A percentile compares a stretch with the other conserved stretches of the same genome.
Conservation (phyloP, 805 yeast genomes). For the Wickerhamiella sergipiensis region DNA sequence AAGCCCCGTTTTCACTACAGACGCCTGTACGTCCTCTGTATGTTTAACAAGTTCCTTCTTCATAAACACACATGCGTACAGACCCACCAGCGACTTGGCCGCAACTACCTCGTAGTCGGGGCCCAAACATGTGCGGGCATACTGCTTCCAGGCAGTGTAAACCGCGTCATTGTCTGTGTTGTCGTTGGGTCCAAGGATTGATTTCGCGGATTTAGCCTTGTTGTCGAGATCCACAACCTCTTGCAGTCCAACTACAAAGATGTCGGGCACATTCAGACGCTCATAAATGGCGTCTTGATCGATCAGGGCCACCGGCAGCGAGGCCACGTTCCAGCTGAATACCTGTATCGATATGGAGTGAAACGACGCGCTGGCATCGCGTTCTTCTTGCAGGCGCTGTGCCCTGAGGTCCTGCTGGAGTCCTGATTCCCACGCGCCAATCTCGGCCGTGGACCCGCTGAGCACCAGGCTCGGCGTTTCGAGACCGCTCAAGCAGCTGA, state of each 20-base stretch:
- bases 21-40: conserved; percentile 51
- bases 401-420: conserved; percentile 3
- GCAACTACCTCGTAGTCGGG: conserved; percentile 42
- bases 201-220: conserved; percentile 61
- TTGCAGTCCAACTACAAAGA: conserved; percentile 74
- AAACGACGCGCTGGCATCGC: conserved; percentile 6
- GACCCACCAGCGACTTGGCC: conserved; percentile 78
- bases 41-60: conserved; percentile 37
- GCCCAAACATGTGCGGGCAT: conserved; percentile 17
- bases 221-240: conserved; percentile 82
- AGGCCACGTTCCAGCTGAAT: conserved; percentile 31
- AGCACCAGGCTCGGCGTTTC: neutral
- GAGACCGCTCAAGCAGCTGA: neutral
- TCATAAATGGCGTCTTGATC: conserved; percentile 15
- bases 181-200: conserved; percentile 32
- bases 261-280: conserved; percentile 36
- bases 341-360: conserved; percentile 20
- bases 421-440: conserved; percentile 26
- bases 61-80: conserved; percentile 56
- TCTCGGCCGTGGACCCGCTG: neutral
- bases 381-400: neutral
- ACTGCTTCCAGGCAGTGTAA: conserved; percentile 24
- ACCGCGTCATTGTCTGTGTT: conserved; percentile 21
- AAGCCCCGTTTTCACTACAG: conserved; percentile 79
- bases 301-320: conserved; percentile 24